A percentile compares a stretch with the other conserved stretches of the same genome.
Conservation (phyloP, 768 basidiomycete genomes). For the Suillus discolor region DNA sequence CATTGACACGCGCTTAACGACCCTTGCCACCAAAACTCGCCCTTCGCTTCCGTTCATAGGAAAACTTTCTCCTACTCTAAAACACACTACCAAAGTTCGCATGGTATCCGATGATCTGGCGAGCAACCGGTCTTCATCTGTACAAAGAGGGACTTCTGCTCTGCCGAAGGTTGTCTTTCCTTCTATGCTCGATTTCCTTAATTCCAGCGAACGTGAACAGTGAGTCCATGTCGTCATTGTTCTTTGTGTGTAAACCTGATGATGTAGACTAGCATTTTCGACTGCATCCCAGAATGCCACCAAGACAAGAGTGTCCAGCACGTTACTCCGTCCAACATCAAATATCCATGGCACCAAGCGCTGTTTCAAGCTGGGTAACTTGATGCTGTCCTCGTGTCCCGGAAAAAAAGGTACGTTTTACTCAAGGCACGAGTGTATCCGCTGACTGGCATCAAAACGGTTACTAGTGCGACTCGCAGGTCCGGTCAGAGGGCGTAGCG, state of each 20-base stretch:
- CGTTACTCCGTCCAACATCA: conserved; percentile 11
- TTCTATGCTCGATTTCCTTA: conserved; percentile 15
- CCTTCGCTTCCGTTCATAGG: not conserved
- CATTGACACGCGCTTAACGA: conserved; percentile 20
- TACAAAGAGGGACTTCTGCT: conserved; percentile 8
- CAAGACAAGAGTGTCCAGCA: conserved; percentile 16
- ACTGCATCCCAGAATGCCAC: not conserved
- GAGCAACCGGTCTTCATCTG: not conserved
- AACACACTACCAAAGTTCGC: not conserved
- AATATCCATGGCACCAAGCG: conserved; percentile 16
- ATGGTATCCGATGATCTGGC: not conserved
- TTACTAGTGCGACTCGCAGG: conserved; percentile 67
- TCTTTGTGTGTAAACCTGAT: not conserved
- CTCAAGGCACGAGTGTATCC: not conserved
- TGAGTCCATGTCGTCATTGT: not conserved
- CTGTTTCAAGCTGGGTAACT: conserved; percentile 67
- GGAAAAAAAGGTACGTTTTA: conserved; percentile 79
- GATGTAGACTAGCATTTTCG: not conserved
- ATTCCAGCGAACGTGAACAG: conserved; percentile 5
- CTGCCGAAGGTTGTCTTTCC: conserved; percentile 11
- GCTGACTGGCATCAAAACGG: conserved; percentile 4
- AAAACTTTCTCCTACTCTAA: not conserved
- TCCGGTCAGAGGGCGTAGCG: conserved; percentile 75
- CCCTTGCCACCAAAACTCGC: conserved; percentile 5
- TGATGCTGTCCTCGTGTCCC: conserved; percentile 88